Percentiles rank a stretch among this genome's conserved stretches.
Conservation (phyloP, 106 monocot genomes). For the Narthecium ossifragum region DNA sequence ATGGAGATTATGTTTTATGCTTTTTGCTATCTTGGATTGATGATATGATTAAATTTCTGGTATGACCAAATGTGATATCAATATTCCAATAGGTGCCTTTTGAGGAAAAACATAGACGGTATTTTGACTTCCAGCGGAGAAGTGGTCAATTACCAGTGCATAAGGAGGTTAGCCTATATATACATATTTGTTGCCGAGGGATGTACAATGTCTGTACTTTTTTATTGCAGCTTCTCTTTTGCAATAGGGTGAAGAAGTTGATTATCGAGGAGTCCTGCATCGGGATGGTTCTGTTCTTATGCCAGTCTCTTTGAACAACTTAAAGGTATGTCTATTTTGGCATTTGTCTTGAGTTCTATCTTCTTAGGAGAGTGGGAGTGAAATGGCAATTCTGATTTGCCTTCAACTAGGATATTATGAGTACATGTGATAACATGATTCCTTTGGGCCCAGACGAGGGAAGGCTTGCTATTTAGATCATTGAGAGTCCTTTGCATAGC, state of each 20-base stretch:
- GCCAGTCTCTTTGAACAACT: slow-evolving; percentile 80
- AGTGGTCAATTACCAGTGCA: slow-evolving; percentile 91
- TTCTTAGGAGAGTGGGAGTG: too few species aligned
- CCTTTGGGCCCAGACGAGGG: too few species aligned
- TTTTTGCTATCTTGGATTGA: not conserved
- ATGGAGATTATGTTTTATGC: not conserved
- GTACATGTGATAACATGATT: too few species aligned
- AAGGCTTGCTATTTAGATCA: too few species aligned
- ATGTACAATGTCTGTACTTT: not conserved
- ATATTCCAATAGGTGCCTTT: slow-evolving; percentile 52
- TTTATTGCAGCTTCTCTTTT: not conserved
- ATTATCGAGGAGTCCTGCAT: slow-evolving; percentile 91
- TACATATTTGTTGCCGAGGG: slow-evolving; percentile 1
- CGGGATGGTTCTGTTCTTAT: slow-evolving; percentile 99
- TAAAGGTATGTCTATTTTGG: slow-evolving; percentile 57
- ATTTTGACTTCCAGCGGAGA: slow-evolving; percentile 96
- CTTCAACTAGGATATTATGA: too few species aligned
- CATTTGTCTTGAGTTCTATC: too few species aligned
- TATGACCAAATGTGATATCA: not conserved
- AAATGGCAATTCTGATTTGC: too few species aligned
- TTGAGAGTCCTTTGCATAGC: too few species aligned
- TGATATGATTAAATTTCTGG: not conserved
- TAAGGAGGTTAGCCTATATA: slow-evolving; percentile 59
- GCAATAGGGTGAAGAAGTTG: slow-evolving; percentile 90
- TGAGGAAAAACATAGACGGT: slow-evolving; percentile 90